Evolutionary conservation across 352 stramenopile species (phyloP).

Genomic region (Phytophthora nicotianae): DNA sequence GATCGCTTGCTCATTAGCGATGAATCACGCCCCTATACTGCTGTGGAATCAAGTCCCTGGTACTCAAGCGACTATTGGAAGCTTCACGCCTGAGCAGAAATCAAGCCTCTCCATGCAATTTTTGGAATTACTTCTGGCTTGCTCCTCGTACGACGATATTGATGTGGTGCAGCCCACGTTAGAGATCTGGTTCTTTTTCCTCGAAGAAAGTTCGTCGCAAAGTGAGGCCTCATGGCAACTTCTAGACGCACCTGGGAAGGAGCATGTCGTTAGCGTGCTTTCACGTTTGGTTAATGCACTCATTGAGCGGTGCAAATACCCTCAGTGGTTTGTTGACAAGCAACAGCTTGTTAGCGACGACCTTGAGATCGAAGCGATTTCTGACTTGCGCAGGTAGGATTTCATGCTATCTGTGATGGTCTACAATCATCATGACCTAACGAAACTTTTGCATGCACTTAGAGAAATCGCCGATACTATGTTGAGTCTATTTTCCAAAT

Average conservation of each 20-base stretch:
- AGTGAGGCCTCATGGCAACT: conserved; percentile 50
- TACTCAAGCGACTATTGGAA: neutral
- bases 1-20: conserved; percentile 50
- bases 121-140: conserved; percentile 67
- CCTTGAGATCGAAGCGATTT: conserved; percentile 57
- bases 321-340: conserved; percentile 55
- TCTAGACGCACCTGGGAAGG: conserved; percentile 35
- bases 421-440: conserved; percentile 3
- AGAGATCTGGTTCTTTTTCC: conserved; percentile 90
- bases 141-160: conserved; percentile 57
- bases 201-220: conserved; percentile 58
- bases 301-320: conserved; percentile 71
- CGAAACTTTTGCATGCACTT: conserved; percentile 3
- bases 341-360: conserved; percentile 66
- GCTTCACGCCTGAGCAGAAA: conserved; percentile 4
- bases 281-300: conserved; percentile 71
- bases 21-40: conserved; percentile 47
- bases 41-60: conserved; percentile 26
- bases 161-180: conserved; percentile 73
- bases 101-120: conserved; percentile 38
- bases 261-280: conserved; percentile 53
- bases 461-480: conserved; percentile 86
- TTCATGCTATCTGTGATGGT: neutral
- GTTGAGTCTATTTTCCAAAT: conserved; percentile 83
- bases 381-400: conserved; percentile 57